phyloP scores from a whole-genome alignment of 139 green algal genomes.

The Chloropicon primus region DNA sequence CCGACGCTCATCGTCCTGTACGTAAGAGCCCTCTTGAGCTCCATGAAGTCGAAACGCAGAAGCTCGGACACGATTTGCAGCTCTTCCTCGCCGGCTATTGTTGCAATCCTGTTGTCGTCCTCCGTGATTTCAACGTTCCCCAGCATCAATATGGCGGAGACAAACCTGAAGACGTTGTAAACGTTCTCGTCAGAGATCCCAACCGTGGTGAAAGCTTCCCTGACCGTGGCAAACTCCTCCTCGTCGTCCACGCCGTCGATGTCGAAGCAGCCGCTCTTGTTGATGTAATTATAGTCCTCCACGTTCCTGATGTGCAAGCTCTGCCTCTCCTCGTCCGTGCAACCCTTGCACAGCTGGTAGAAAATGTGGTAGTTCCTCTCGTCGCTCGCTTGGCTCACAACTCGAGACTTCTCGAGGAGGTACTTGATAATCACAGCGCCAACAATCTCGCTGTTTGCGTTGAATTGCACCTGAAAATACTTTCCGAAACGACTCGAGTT shows the following conservation, averaged over 20 bases:
- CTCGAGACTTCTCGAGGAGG: not conserved
- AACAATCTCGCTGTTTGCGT: not conserved
- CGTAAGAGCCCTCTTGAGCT: slow-evolving; percentile 10
- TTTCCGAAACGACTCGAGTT: slow-evolving; percentile 34
- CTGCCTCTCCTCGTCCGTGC: slow-evolving; percentile 16
- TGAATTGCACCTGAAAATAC: slow-evolving; percentile 33
- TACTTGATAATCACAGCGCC: not conserved
- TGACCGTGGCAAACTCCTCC: not conserved
- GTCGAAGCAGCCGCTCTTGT: not conserved
- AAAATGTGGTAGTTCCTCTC: not conserved
- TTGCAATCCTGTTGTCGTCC: not conserved
- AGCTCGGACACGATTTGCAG: slow-evolving; percentile 4
- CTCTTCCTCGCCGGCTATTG: not conserved
- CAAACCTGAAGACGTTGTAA: not conserved
- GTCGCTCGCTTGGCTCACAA: not conserved
- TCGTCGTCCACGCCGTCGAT: not conserved
- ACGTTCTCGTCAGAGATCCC: not conserved
- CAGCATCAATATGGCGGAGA: slow-evolving; percentile 32
- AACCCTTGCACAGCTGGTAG: slow-evolving; percentile 16
- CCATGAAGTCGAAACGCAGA: slow-evolving; percentile 8
- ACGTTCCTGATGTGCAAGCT: slow-evolving; percentile 43
- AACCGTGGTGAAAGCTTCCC: not conserved
- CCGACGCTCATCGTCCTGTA: slow-evolving; percentile 38
- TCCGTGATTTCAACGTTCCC: slow-evolving; percentile 14
- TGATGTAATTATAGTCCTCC: not conserved